A percentile compares a stretch with the other conserved stretches of the same genome.
phyloP scores from a whole-genome alignment of 1,139 yeast genomes.

The Cylindricascospora bacillispora region DNA sequence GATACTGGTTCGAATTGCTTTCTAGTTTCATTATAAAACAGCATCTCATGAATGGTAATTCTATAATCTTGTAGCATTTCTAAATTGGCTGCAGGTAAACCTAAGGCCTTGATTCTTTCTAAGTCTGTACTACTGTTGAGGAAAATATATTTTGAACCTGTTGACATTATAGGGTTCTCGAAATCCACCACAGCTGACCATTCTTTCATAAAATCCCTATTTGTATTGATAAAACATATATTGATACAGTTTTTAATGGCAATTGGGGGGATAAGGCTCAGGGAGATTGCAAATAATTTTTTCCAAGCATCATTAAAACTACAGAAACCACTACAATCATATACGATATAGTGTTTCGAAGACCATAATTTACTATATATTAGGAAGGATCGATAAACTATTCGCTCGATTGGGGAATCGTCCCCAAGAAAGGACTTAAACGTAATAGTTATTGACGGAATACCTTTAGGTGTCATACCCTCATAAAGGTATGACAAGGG shows the following conservation, averaged over 20 bases:
- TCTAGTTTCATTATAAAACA: conserved; percentile 32
- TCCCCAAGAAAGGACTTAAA: conserved; percentile 31
- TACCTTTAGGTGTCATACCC: conserved; percentile 58
- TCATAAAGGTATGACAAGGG: conserved; percentile 39
- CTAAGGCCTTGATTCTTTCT: conserved; percentile 36
- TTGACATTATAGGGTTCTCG: conserved; percentile 9
- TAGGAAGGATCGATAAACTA: conserved; percentile 54
- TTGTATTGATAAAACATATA: conserved; percentile 50
- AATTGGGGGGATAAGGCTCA: conserved; percentile 35
- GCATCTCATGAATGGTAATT: conserved; percentile 30
- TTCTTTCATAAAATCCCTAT: conserved; percentile 30
- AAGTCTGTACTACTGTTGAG: conserved; percentile 36
- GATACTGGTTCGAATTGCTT: conserved; percentile 40
- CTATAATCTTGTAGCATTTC: conserved; percentile 39
- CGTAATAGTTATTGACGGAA: conserved; percentile 51
- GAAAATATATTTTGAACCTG: conserved; percentile 11
- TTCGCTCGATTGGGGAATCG: conserved; percentile 40
- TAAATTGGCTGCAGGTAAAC: conserved; percentile 32
- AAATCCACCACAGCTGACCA: conserved; percentile 21
- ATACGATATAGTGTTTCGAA: conserved; percentile 44
- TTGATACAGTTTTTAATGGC: conserved; percentile 43
- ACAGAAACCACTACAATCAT: conserved; percentile 57
- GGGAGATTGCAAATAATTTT: conserved; percentile 24
- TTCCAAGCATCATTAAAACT: conserved; percentile 14
- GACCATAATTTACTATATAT: conserved; percentile 65